Percentiles rank a stretch among this genome's conserved stretches.
These are phyloP conservation scores for Dryadomyces quercivorus DNA, from an alignment of 2,329 filamentous ascomycete species.

Conservation along the genomic window DNA sequence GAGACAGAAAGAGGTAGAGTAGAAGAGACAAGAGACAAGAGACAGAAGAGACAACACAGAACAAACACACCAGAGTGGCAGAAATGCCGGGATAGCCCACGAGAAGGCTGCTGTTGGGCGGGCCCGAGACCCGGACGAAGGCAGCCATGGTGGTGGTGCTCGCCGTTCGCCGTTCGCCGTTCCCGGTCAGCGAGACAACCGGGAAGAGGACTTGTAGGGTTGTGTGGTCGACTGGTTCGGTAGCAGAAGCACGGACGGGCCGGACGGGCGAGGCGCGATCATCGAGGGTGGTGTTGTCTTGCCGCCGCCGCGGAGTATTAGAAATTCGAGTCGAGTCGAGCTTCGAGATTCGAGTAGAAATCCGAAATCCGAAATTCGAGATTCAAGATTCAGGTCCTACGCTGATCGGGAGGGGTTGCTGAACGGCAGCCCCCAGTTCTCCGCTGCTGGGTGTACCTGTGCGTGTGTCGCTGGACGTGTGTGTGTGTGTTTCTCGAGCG, in stretches of 20 bases:
- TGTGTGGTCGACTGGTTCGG: neutral
- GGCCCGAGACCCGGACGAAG: constrained; percentile 87
- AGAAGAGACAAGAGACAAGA: neutral
- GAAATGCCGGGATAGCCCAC: constrained; percentile 97
- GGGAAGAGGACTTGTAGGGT: neutral
- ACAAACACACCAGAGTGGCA: constrained; percentile 64
- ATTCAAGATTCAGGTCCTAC: neutral
- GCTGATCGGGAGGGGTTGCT: neutral
- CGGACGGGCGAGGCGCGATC: neutral
- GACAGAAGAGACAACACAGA: neutral
- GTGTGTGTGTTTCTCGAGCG: no score
- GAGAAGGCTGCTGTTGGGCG: constrained; percentile 91
- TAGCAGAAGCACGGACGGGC: neutral
- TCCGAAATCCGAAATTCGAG: no score
- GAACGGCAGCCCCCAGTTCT: neutral
- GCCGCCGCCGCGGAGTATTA: neutral
- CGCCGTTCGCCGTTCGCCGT: constrained; percentile 7
- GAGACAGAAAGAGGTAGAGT: neutral
- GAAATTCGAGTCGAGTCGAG: no score
- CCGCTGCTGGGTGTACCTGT: neutral
- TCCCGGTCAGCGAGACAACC: constrained; percentile 5
- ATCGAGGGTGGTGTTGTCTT: neutral
- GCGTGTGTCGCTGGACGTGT: neutral
- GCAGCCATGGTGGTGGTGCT: constrained; percentile 19
- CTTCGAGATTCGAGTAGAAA: no score